These are phyloP conservation scores for Backusella tuberculispora DNA, from an alignment of 192 early-diverging fungal species.

Conservation along the genomic window DNA sequence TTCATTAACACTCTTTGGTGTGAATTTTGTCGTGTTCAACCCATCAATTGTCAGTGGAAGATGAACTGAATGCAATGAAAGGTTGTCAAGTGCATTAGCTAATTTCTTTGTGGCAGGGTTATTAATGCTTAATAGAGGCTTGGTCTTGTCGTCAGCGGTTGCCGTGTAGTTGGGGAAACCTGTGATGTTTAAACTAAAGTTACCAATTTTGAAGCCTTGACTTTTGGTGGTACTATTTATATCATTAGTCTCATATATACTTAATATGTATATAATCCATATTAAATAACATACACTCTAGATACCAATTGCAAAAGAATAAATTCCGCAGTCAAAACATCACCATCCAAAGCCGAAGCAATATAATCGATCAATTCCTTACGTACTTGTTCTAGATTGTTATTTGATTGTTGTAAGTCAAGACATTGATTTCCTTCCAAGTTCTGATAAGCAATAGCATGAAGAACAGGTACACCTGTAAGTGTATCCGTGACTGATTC, in stretches of 20 bases:
- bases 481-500: not conserved
- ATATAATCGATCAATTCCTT: conserved; percentile 58
- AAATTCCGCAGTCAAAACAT: conserved; percentile 68
- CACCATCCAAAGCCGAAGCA: conserved; percentile 59
- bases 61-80: conserved; percentile 61
- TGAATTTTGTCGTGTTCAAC: conserved; percentile 61
- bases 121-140: not conserved
- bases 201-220: conserved; percentile 62
- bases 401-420: not conserved
- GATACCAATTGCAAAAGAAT: conserved; percentile 72
- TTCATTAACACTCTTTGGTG: conserved; percentile 62
- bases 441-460: conserved; percentile 53
- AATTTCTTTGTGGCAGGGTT: conserved; percentile 44
- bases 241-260: not conserved
- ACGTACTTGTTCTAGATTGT: conserved; percentile 35
- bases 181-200: conserved; percentile 69
- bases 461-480: conserved; percentile 45
- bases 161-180: conserved; percentile 43
- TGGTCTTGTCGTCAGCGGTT: not conserved
- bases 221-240: conserved; percentile 46
- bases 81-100: conserved; percentile 43
- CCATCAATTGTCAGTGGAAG: conserved; percentile 64
- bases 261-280: not conserved
- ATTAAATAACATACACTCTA: conserved; percentile 50
- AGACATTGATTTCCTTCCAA: conserved; percentile 26